Evolutionary conservation across 176 grass and related monocot genomes (phyloP), one percentile per base, ranked within the genome.

Genomic region (Triticum timopheevii): DNA sequence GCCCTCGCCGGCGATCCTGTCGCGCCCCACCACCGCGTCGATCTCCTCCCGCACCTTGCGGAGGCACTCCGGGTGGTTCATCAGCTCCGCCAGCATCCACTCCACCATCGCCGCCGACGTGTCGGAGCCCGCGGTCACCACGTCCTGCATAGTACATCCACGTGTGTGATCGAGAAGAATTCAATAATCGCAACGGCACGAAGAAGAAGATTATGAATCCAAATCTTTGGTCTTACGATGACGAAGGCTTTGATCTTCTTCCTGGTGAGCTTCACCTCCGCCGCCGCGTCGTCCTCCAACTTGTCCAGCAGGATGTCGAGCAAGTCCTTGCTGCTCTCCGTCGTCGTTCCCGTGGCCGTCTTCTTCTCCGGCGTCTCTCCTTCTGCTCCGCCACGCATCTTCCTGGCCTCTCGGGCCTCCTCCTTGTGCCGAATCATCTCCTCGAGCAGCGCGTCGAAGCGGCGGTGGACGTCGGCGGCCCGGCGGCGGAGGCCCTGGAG

Each of bases 171-270:
- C 39, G 7, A 75, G 3, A 49, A 30, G 7, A 76, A 30, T 10
- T 49, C 39, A 42, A 10, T 42, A 42, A 42, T 3, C 39, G 39
- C 39, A 42, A 40, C 28, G 5, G 28, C 13, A 31, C 7, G 20
- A 73, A 45, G 42, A 73, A 45, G 42, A 49, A 3, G 3, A 27
- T 2, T 7, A 44, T 5, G 25, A 2, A 1, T 22, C 25, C 5
- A 74, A 8, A 27, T 13, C 20, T 16, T 45, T 16, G 72, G 8
- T 30, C 79, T 16, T 92, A 95, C 93, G 76, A 95, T 73, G 85
- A 96, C 70, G 86, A 96, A 96, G 10, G 87, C 91, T 34, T 96
- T 96, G 59, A 96, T 93, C 78, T 96, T 91, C 3, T 86, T 82
- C 81, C 94, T 62, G 40, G 76, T 93, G 42, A 96, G 88, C 73